Percentiles rank a stretch among this genome's conserved stretches.
phyloP scores from a whole-genome alignment of 129 eudicot species.

The Chrysanthemum makinoi region DNA sequence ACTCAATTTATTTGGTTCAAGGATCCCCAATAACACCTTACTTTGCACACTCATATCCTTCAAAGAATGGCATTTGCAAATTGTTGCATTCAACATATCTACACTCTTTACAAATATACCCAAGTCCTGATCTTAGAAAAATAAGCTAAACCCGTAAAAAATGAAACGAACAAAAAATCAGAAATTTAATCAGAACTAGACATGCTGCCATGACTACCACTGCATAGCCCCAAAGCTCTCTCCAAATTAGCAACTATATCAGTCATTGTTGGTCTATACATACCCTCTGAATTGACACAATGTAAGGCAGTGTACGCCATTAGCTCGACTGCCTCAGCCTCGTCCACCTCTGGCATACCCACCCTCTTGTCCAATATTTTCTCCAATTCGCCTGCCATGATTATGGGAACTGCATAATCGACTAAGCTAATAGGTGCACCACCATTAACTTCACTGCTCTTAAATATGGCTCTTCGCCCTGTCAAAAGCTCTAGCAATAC shows the following conservation, averaged over 20 bases:
- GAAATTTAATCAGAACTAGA: constrained; percentile 33
- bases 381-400: constrained; percentile 43
- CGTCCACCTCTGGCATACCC: constrained; percentile 37
- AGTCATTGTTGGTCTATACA: constrained; percentile 47
- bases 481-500: constrained; percentile 56
- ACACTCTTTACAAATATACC: constrained; percentile 33
- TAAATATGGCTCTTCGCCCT: constrained; percentile 49
- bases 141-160: constrained; percentile 19
- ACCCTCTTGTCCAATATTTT: constrained; percentile 54
- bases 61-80: constrained; percentile 39
- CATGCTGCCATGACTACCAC: constrained; percentile 37
- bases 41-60: constrained; percentile 8
- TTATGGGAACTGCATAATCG: constrained; percentile 47
- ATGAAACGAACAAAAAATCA: not conserved
- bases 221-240: constrained; percentile 47
- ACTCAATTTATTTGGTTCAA: not conserved
- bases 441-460: constrained; percentile 36
- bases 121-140: not conserved
- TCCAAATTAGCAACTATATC: constrained; percentile 55
- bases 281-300: constrained; percentile 54
- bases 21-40: constrained; percentile 12
- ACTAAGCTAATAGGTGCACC: constrained; percentile 42
- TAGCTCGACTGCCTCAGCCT: constrained; percentile 56
- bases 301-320: constrained; percentile 52
- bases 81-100: constrained; percentile 36